Base-by-base conservation (phyloP, 2,329 filamentous ascomycete species). In the Penicillium sp. region DNA sequence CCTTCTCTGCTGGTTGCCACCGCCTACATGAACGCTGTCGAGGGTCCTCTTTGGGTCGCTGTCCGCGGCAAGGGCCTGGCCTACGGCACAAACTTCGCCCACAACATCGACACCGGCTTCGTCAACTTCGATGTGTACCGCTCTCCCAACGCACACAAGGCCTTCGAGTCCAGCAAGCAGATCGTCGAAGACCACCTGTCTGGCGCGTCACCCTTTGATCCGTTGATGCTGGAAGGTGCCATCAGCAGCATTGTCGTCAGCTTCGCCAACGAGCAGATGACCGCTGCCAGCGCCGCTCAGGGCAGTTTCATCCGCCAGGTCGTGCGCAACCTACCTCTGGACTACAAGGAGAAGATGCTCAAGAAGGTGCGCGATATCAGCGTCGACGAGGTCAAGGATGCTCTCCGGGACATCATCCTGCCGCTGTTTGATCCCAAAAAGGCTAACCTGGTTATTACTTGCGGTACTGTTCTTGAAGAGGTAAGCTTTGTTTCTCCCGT, bases 11-110 rank as follows among this genome's bases (percentile, higher is more conserved):
- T 96, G 73, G 93, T 99, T 8, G 92, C 93, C 1, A 86, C 92
- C 49, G 87, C 92, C 21, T 98, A 97, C 71, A 88, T 99, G 59
- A 93, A 97, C 70, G 88, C 92, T 1, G 90, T 96, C 19, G 95
- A 99, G 75, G 95, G 95, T 0, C 95, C 95, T 0, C 85, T 99
- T 31, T 98, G 95, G 93, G 89, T 89, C 61, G 91, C 91, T 0
- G 90, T 98, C 49, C 91, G 95, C 47, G 95, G 95, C 55, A 95
- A 91, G 44, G 95, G 95, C 45, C 87, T 98, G 52, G 95, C 95
- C 0, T 99, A 99, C 70, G 93, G 93, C 52, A 88, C 90, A 1
- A 86, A 84, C 66, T 96, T 98, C 70, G 83, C 83, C 45, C 87
- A 90, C 46, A 89, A 91, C 68, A 79, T 90, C 27, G 91, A 95